Evolutionary conservation across 2,329 filamentous ascomycete genomes (phyloP), one percentile per base, ranked within the genome.

Genomic region (Didymella pinodella): DNA sequence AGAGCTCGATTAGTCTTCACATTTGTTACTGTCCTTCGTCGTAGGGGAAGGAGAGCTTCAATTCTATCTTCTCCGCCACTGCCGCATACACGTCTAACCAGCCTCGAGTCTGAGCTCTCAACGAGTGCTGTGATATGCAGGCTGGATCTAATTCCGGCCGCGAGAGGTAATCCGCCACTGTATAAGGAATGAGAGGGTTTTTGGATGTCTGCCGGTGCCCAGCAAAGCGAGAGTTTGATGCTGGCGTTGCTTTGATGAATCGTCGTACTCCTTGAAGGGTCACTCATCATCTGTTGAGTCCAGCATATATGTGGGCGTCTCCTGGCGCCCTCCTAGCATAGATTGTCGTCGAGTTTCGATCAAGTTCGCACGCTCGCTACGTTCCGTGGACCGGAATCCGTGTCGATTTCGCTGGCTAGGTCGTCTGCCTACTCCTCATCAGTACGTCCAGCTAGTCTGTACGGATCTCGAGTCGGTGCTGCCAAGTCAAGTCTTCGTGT

Each of bases 401-500:
- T n/a, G 16, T n/a, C 16, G 32, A 5, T 36, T 18, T 14, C 14
- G 20, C 12, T 16, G 8, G 22, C 14, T 14, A 11, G 16, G 11
- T 28, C 12, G 5, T n/a, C 22, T 20, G 7, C 22, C 22, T 26
- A 11, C 20, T 14, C 20, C 12, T 25, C 4, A 43, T 43, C 22
- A 43, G 20, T 43, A 26, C 11, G 11, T 43, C 40, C 20, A 25
- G 18, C 18, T 16, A 22, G 28, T 28, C 7, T 25, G n/a, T 28
- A 10, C 1, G 4, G 14, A 20, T 44, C 25, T 20, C 18, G 7
- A n/a, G 12, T 26, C 22, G 40, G 14, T 25, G 54, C 25, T 28
- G 22, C 47, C 50, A 54, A 29, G 28, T 22, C 26, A 28, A 18
- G 32, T 46, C 26, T 59, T 46, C 28, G 40, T 50, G 25, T 51